Evolutionary conservation across 495 filamentous ascomycete species (phyloP), one percentile per base, ranked within the genome.

Genomic region (Symbiotaphrina buchneri): DNA sequence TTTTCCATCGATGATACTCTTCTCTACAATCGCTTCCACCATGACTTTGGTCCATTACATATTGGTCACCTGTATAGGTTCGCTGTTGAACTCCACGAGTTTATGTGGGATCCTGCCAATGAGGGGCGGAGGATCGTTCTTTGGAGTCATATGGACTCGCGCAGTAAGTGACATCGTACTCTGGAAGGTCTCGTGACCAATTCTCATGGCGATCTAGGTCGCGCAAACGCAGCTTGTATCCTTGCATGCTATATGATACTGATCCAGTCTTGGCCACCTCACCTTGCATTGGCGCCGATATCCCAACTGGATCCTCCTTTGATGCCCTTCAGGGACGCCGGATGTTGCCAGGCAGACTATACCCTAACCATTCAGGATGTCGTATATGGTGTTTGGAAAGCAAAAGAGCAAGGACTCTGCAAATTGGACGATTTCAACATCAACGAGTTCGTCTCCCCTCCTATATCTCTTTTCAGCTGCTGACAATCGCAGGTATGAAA

Each of bases 321-420:
- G 46, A 99, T 99, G 87, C 87, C 87, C 3, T 99, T 99, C 63
- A 66, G 87, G 27, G 87, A 99, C 53, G 87, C 87, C 38, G 87
- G 87, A 23, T 99, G 95, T 54, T 94, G 87, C 44, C 87, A 99
- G 51, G 87, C 87, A 26, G 87, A 99, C 50, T 99, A 90, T 47
- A 67, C 78, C 23, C 58, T 99, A 36, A 92, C 73, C 30, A 76
- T 95, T 24, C 87, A 99, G 52, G 87, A 99, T 45, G 71, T 99
- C 6, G 82, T 99, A 0, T 99, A 99, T 44, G 87, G 87, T 24
- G 80, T 99, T 10, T 99, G 90, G 90, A 90, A 76, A 45, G 90
- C 90, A 2, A 99, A 99, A 51, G 84, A 95, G 48, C 74, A 92
- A 49, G 71, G 73, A 1, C 63, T 91, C 42, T 85, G 81, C 42